Evolutionary conservation across 768 basidiomycete genomes (phyloP).

Genomic region (Lentinula edodes): DNA sequence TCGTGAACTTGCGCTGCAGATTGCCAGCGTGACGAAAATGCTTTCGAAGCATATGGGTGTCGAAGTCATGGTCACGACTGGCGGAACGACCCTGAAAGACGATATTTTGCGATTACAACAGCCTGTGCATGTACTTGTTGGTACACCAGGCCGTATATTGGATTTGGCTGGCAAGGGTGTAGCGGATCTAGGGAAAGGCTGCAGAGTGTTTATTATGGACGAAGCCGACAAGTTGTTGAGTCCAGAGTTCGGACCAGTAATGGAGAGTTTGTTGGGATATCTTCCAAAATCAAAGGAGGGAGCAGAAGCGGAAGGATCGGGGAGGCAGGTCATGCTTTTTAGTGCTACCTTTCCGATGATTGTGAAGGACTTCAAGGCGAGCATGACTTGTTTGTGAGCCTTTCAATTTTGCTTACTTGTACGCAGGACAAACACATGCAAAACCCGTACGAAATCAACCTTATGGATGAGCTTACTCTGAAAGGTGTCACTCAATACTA

Average conservation of each 20-base stretch:
- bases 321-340: conserved; percentile 96
- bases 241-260: conserved; percentile 96
- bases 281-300: conserved; percentile 51
- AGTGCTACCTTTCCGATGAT: conserved; percentile 99
- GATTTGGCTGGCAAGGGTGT: conserved; percentile 91
- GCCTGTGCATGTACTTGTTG: conserved; percentile 91
- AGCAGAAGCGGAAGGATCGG: neutral
- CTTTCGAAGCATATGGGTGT: conserved; percentile 93
- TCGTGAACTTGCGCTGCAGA: conserved; percentile 97
- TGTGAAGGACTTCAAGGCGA: conserved; percentile 97
- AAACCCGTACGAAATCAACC: conserved; percentile 94
- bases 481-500: conserved; percentile 99
- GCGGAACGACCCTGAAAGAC: conserved; percentile 96
- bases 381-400: conserved; percentile 8
- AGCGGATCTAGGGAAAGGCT: conserved; percentile 82
- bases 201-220: conserved; percentile 98
- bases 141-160: conserved; percentile 93
- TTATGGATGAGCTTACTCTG: conserved; percentile 99
- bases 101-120: conserved; percentile 92
- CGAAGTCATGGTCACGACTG: conserved; percentile 99
- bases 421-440: conserved; percentile 92
- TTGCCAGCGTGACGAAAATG: conserved; percentile 97
- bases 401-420: neutral
- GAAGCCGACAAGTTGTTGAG: conserved; percentile 98
- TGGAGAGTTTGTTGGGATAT: conserved; percentile 90